Base-by-base conservation (phyloP, 2,329 filamentous ascomycete genomes). In the Penicillium sp. region DNA sequence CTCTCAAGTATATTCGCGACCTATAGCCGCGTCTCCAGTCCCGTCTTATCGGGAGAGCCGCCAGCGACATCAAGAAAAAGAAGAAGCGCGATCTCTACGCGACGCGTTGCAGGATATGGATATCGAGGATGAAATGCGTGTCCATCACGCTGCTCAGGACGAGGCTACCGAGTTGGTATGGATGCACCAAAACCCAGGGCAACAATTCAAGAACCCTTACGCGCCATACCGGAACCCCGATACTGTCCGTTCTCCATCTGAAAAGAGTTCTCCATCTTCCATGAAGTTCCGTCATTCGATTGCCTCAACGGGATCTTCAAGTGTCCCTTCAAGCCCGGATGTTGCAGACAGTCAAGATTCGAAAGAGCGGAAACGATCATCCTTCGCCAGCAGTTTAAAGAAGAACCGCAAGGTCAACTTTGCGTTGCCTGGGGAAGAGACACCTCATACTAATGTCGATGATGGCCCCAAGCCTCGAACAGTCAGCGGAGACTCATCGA, bases 101-200 rank as follows among this genome's bases (percentile, higher is more conserved):
- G 70, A 75, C 47, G 80, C 80, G 11, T 66, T 84, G 56, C 74
- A 81, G 53, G 76, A 78, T 48, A 73, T 83, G 69, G 78, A 82
- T 55, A 53, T 80, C 18, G 67, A 78, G 20, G 74, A 79, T 35
- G 80, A 84, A 42, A 49, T 61, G 18, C 71, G 70, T 42, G 58
- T 84, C 20, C 78, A 80, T 55, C 63, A 70, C 23, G 77, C 77
- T 9, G 81, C 81, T 11, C 78, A 81, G 56, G 75, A 81, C 42
- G 81, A 85, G 61, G 81, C 81, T 10, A 77, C 78, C 0, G 78
- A 83, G 55, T 68, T 84, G 28, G 81, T 85, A n/a, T 80, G 77
- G 75, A 78, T 78, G 59, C 81, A 84, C 60, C 74, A 74, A 53
- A 77, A 80, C 54, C 75, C 78, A 10, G 71, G 74, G 6, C 67